Base-by-base conservation (phyloP, 148 eudicot species). In the Nepenthes mirabilis region DNA sequence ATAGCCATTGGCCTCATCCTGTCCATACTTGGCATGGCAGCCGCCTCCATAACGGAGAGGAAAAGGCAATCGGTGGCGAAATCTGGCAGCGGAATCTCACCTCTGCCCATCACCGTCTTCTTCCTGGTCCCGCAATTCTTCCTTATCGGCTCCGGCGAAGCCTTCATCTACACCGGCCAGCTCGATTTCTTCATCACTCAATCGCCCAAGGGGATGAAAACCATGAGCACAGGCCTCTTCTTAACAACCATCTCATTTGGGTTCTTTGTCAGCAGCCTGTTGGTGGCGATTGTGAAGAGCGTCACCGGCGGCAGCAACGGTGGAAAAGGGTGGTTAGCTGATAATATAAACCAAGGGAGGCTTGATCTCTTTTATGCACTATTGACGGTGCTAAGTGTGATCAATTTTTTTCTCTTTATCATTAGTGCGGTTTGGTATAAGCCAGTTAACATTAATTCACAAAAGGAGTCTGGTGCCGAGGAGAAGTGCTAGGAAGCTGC, bases 141-240 rank as follows among this genome's bases (percentile, higher is more conserved):
- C 75, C 69, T 88, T 6, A 81, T 85, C 6, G 96, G 96, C 2
- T 52, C 91, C 2, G 96, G 87, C 2, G 89, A 85, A 58, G 96
- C 87, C 47, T 88, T 88, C 68, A 79, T 85, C 0, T 88, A 88
- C 85, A 88, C 86, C 0, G 96, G 96, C 1, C 96, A 88, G 65
- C 83, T 88, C 1, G 96, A 88, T 55, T 88, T 88, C 74, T 88
- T 88, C 83, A 81, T 88, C 13, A 88, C 85, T 0, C 79, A 81
- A 37, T 79, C 91, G 4, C 93, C 96, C 1, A 88, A 85, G 59
- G 75, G 82, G 6, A 88, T 88, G 96, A 88, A 88, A 63, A 83
- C 96, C 0, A 81, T 88, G 86, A 88, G 96, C 85, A 85, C 96
- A 2, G 89, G 89, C 2, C 77, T 88, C 11, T 88, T 88, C 68